Conservation (phyloP, 1,284 basidiomycete genomes). For the Trichosporon faecale region DNA sequence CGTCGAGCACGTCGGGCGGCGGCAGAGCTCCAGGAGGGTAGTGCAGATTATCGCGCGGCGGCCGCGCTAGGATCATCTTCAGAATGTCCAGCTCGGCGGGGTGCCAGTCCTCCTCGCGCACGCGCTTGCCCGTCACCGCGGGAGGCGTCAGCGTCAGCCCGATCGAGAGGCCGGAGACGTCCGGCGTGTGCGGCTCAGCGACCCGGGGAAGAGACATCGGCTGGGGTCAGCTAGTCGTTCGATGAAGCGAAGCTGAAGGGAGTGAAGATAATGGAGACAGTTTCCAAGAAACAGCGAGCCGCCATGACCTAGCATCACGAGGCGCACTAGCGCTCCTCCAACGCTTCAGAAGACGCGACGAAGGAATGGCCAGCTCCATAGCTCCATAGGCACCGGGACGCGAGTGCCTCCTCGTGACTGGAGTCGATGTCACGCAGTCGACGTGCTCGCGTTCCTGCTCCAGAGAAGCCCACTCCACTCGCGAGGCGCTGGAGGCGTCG, state of each 20-base stretch:
- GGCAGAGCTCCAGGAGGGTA: slow-evolving; percentile 49
- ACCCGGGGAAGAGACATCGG: neutral
- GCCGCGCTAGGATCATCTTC: slow-evolving; percentile 37
- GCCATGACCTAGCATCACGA: neutral
- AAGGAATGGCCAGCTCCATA: neutral
- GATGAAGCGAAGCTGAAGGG: too few species aligned
- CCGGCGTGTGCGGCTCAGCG: slow-evolving; percentile 13
- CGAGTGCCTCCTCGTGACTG: neutral
- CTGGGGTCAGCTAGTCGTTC: neutral
- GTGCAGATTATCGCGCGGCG: slow-evolving; percentile 36
- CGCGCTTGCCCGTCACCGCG: slow-evolving; percentile 18
- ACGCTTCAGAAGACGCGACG: neutral
- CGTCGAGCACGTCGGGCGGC: slow-evolving; percentile 42
- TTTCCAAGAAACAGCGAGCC: too few species aligned
- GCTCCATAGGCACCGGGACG: neutral
- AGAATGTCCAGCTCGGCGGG: slow-evolving; percentile 39
- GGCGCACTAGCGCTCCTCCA: neutral
- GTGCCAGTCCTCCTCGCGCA: slow-evolving; percentile 35
- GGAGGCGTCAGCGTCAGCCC: slow-evolving; percentile 3
- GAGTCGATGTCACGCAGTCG: neutral
- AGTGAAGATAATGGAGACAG: too few species aligned
- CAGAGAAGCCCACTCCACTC: neutral
- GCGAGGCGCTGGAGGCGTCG: too few species aligned
- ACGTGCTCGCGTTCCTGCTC: neutral
- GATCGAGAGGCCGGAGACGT: slow-evolving; percentile 10